phyloP scores from a whole-genome alignment of 495 filamentous ascomycete species.

The Penicillium egyptiacum region DNA sequence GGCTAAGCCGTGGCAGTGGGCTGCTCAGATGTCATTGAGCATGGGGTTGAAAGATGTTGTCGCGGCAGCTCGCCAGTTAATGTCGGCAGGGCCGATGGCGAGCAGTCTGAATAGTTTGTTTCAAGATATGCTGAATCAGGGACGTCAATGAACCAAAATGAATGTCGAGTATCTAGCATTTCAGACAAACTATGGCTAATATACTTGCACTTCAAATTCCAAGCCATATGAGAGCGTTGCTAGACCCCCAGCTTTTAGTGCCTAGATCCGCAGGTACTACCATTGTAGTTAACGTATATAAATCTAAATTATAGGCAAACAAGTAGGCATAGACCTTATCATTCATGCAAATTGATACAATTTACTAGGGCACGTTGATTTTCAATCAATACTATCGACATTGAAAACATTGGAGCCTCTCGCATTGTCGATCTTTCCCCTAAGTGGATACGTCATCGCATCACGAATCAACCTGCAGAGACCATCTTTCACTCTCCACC shows the following conservation, averaged over 20 bases:
- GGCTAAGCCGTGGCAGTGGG: slow-evolving; percentile 70
- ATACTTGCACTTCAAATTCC: not conserved
- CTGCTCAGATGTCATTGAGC: slow-evolving; percentile 55
- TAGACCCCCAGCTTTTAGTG: not conserved
- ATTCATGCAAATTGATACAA: not conserved
- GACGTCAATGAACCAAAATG: slow-evolving; percentile 10
- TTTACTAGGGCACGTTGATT: not conserved
- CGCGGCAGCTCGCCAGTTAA: slow-evolving; percentile 31
- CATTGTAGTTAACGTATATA: not conserved
- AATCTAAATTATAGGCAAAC: not conserved
- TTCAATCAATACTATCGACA: not conserved
- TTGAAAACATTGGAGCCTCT: too few relatives aligned
- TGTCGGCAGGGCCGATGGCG: slow-evolving; percentile 31
- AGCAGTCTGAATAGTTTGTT: slow-evolving; percentile 33
- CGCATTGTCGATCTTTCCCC: not conserved
- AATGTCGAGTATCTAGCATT: slow-evolving; percentile 7
- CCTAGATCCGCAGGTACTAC: not conserved
- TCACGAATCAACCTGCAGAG: not conserved
- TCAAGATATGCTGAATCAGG: slow-evolving; percentile 36
- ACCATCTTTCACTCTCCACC: not conserved
- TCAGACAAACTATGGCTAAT: not conserved
- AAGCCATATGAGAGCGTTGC: not conserved
- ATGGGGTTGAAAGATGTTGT: slow-evolving; percentile 48
- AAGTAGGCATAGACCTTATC: not conserved
- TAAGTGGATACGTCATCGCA: slow-evolving; percentile 3